These are phyloP conservation scores for Exophiala xenobiotica DNA, from an alignment of 2,329 filamentous ascomycete species.

Conservation along the genomic window DNA sequence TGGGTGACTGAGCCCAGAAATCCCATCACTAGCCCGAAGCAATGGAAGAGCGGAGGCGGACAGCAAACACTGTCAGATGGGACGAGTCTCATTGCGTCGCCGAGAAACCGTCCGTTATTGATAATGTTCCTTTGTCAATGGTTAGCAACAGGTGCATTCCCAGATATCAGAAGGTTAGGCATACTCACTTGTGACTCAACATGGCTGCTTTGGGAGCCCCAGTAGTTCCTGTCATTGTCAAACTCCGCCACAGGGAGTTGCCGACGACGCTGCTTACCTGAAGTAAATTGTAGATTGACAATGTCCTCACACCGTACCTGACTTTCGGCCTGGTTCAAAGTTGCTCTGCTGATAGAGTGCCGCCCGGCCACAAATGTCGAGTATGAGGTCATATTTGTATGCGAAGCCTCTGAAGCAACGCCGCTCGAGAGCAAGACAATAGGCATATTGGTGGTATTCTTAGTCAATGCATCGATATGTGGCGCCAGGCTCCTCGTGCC, in stretches of 20 bases:
- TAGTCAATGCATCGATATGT: conserved; percentile 38
- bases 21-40: conserved; percentile 87
- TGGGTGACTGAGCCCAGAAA: conserved; percentile 90
- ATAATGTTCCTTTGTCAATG: conserved; percentile 19
- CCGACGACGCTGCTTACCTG: conserved; percentile 34
- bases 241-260: background rate
- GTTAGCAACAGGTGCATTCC: conserved; percentile 1
- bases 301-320: conserved; percentile 55
- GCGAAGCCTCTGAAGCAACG: no score
- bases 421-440: conserved; percentile 77
- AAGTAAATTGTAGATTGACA: conserved; percentile 95
- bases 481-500: conserved; percentile 22
- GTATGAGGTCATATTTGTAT: conserved; percentile 53
- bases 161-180: background rate
- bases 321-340: conserved; percentile 14
- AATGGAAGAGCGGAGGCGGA: conserved; percentile 60
- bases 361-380: conserved; percentile 37
- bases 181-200: conserved; percentile 77
- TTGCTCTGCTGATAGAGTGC: conserved; percentile 9
- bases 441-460: conserved; percentile 60
- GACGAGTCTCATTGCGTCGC: conserved; percentile 74
- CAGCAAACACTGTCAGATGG: conserved; percentile 67
- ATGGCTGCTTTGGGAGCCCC: conserved; percentile 87
- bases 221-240: conserved; percentile 65
- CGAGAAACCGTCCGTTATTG: conserved; percentile 86